Conservation (phyloP, 345 rosid genomes). For the Eucalyptus decipiens region DNA sequence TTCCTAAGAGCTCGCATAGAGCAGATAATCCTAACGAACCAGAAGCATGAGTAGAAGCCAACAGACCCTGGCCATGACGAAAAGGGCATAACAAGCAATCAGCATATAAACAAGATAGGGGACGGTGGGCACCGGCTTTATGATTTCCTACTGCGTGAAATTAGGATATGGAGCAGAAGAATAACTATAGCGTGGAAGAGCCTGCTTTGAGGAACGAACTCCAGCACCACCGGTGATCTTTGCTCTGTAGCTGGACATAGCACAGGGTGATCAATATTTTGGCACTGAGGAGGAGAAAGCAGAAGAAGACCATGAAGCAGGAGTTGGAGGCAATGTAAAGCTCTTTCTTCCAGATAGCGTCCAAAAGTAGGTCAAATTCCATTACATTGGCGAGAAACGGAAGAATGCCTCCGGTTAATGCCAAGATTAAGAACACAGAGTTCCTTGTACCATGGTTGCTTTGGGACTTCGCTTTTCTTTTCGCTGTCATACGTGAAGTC, state of each 20-base stretch:
- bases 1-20: neutral
- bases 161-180: constrained; percentile 19
- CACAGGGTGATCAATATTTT: constrained; percentile 19
- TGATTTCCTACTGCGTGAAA: constrained; percentile 24
- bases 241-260: constrained; percentile 21
- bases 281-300: constrained; percentile 19
- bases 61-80: constrained; percentile 11
- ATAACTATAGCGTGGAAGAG: constrained; percentile 13
- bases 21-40: neutral
- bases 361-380: constrained; percentile 16
- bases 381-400: neutral
- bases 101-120: constrained; percentile 21
- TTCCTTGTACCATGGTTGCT: constrained; percentile 19
- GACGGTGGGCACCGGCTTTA: constrained; percentile 15
- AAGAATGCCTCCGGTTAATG: constrained; percentile 20
- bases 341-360: constrained; percentile 26
- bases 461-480: constrained; percentile 7
- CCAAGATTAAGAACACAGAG: constrained; percentile 5
- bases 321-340: constrained; percentile 22
- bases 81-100: constrained; percentile 17
- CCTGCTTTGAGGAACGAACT: constrained; percentile 24
- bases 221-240: constrained; percentile 36
- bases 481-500: neutral
- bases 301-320: constrained; percentile 20
- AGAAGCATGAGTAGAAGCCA: constrained; percentile 21